Evolutionary conservation across 2,329 filamentous ascomycete species (phyloP).

Genomic region (Colletotrichum sp.): DNA sequence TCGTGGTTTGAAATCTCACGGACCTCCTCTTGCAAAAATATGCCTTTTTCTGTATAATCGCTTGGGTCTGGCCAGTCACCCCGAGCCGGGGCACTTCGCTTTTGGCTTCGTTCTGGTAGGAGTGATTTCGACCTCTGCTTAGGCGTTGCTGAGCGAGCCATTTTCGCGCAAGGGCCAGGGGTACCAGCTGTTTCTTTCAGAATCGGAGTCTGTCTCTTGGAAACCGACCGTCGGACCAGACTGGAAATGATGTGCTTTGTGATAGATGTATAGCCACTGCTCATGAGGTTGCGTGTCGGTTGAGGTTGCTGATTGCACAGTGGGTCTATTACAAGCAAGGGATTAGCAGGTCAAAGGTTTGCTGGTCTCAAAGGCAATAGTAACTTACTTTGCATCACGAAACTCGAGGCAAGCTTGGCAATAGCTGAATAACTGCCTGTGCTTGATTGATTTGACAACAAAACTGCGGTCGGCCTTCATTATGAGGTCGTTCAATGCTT

Average conservation of each 20-base stretch:
- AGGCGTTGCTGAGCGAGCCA: neutral
- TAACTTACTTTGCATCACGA: neutral
- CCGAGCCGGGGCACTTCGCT: neutral
- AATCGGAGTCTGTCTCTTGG: neutral
- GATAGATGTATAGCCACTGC: neutral
- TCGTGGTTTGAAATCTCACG: neutral
- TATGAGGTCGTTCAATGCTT: rapidly evolving
- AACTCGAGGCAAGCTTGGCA: neutral
- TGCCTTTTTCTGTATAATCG: neutral
- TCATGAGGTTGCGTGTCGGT: neutral
- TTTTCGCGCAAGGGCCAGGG: neutral
- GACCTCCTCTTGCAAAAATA: neutral
- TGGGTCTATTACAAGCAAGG: neutral
- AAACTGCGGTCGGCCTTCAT: neutral
- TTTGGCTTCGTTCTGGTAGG: neutral
- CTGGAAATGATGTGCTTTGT: neutral
- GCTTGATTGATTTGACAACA: neutral
- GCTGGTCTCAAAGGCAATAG: neutral
- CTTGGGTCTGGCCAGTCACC: neutral
- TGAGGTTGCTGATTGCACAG: neutral
- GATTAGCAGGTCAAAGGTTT: neutral
- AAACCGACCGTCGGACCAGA: rapidly evolving
- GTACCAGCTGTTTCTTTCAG: neutral
- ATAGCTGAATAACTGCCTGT: neutral
- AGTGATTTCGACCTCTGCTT: neutral